A percentile compares a stretch with the other conserved stretches of the same genome.
Conservation (phyloP, 768 basidiomycete genomes). For the Tricholoma saponaceum region DNA sequence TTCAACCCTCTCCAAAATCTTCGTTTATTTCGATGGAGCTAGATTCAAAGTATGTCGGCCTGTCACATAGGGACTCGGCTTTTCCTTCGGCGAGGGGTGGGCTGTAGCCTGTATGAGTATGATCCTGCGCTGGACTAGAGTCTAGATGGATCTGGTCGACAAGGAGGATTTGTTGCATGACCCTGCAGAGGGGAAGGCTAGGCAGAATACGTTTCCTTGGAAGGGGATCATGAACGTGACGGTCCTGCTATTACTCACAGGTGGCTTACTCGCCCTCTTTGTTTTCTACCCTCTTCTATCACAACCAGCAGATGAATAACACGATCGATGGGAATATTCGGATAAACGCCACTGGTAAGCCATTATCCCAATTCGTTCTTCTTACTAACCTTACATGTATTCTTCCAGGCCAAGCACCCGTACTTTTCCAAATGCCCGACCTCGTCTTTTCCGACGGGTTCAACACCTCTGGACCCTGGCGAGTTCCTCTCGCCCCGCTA, state of each 20-base stretch:
- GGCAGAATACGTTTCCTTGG: conserved; percentile 36
- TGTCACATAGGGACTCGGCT: conserved; percentile 10
- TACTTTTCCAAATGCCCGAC: conserved; percentile 51
- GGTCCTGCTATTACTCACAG: conserved; percentile 59
- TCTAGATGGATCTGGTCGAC: conserved; percentile 52
- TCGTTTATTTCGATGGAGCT: too few relatives aligned
- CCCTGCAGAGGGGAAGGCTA: conserved; percentile 32
- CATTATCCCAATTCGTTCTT: background rate
- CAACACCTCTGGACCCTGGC: conserved; percentile 43
- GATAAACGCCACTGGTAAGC: conserved; percentile 51
- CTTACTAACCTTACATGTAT: conserved; percentile 17
- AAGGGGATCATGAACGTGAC: conserved; percentile 60
- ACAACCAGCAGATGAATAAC: conserved; percentile 29
- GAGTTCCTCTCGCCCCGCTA: conserved; percentile 30
- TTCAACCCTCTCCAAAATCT: too few relatives aligned
- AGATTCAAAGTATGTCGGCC: conserved; percentile 12
- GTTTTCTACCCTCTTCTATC: conserved; percentile 73
- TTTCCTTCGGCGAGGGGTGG: conserved; percentile 26
- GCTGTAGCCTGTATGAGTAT: conserved; percentile 66
- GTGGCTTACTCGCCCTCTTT: conserved; percentile 67
- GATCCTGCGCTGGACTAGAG: conserved; percentile 60
- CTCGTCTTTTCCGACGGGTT: conserved; percentile 74
- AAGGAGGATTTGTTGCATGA: conserved; percentile 80
- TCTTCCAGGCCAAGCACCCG: conserved; percentile 52
- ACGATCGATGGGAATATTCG: conserved; percentile 60